Evolutionary conservation across 1,284 basidiomycete genomes (phyloP).

Genomic region (Ganoderma boninense): DNA sequence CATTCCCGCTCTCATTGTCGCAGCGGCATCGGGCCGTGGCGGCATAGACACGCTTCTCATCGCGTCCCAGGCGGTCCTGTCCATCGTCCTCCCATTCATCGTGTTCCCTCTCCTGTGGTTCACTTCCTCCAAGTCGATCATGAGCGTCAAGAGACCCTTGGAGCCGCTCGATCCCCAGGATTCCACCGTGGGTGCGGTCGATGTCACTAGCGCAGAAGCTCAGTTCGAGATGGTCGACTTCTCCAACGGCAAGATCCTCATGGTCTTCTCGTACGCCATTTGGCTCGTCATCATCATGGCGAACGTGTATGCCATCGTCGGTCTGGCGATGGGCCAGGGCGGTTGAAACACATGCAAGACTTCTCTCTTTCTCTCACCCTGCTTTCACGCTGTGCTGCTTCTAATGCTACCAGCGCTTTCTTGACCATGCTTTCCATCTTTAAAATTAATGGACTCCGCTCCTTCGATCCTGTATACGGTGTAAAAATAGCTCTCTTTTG

Average conservation of each 20-base stretch:
- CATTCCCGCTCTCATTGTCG: constrained; percentile 87
- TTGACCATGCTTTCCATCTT: constrained; percentile 14
- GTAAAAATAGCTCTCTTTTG: constrained; percentile 4
- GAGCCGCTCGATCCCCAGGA: constrained; percentile 1
- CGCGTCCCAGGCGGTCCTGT: constrained; percentile 88
- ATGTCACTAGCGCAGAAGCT: constrained; percentile 23
- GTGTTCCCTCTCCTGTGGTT: constrained; percentile 83
- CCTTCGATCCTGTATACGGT: not conserved
- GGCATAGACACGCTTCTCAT: constrained; percentile 89
- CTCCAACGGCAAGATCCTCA: constrained; percentile 66
- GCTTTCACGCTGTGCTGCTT: not conserved
- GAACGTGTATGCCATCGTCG: constrained; percentile 72
- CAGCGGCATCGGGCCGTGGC: constrained; percentile 73
- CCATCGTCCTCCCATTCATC: constrained; percentile 90
- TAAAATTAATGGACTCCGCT: constrained; percentile 5
- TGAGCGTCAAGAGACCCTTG: constrained; percentile 60
- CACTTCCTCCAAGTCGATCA: constrained; percentile 74
- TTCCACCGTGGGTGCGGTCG: constrained; percentile 4
- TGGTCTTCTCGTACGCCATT: constrained; percentile 63
- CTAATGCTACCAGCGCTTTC: constrained; percentile 8
- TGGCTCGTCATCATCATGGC: constrained; percentile 73
- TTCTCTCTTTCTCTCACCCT: not conserved
- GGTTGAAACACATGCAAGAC: constrained; percentile 3
- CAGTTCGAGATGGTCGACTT: constrained; percentile 59
- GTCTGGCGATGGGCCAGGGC: constrained; percentile 50